Evolutionary conservation across 2,329 filamentous ascomycete species (phyloP).

Genomic region (Penicillium occitanis): DNA sequence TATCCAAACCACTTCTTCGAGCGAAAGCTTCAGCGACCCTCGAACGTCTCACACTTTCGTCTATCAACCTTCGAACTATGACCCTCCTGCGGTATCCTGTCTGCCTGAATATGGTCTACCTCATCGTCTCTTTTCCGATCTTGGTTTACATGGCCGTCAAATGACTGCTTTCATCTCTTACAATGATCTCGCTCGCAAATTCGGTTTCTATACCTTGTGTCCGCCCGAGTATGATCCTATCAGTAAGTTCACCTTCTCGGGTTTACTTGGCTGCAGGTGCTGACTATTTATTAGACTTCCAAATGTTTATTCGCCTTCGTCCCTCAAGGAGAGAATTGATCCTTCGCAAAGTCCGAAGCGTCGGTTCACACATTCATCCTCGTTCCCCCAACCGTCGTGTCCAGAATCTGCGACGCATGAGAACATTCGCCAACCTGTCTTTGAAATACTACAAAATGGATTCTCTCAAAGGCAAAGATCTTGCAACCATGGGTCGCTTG

Average conservation of each 20-base stretch:
- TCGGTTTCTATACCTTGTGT: slow-evolving; percentile 27
- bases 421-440: slow-evolving; percentile 38
- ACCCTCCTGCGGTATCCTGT: slow-evolving; percentile 24
- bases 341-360: slow-evolving; percentile 35
- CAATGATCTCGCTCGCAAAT: slow-evolving; percentile 31
- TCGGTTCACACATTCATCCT: slow-evolving; percentile 36
- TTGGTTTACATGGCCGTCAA: slow-evolving; percentile 29
- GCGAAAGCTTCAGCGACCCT: background rate
- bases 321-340: slow-evolving; percentile 26
- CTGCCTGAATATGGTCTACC: slow-evolving; percentile 27
- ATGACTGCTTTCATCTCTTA: slow-evolving; percentile 31
- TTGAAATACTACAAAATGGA: slow-evolving; percentile 32
- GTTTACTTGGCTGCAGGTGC: background rate
- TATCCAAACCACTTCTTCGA: slow-evolving; percentile 25
- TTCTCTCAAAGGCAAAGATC: slow-evolving; percentile 36
- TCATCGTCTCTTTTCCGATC: slow-evolving; percentile 26
- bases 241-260: slow-evolving; percentile 15
- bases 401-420: slow-evolving; percentile 39
- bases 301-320: slow-evolving; percentile 11
- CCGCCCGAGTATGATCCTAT: slow-evolving; percentile 19
- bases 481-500: slow-evolving; percentile 45
- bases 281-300: slow-evolving; percentile 7
- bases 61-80: slow-evolving; percentile 20
- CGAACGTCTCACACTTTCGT: slow-evolving; percentile 1
- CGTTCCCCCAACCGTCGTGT: slow-evolving; percentile 24